phyloP scores from a whole-genome alignment of 495 filamentous ascomycete species.

The Penicillium verhagenii region DNA sequence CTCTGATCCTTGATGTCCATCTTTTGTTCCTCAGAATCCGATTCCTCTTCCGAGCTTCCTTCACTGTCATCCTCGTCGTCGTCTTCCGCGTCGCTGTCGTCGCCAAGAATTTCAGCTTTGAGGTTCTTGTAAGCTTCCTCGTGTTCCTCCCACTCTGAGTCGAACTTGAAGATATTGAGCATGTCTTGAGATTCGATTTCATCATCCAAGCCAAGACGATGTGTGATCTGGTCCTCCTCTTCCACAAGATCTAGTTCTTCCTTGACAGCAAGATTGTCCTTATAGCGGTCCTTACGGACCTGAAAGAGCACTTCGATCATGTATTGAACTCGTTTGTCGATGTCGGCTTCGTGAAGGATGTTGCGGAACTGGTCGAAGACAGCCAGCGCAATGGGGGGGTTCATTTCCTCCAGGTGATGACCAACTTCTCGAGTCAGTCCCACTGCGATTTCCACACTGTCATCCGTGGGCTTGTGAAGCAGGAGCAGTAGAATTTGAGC shows the following conservation, averaged over 20 bases:
- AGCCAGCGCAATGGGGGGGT: slow-evolving; percentile 73
- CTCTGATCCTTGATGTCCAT: slow-evolving; percentile 98
- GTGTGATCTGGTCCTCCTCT: slow-evolving; percentile 96
- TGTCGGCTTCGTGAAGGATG: slow-evolving; percentile 92
- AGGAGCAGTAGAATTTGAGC: slow-evolving; percentile 88
- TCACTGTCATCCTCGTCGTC: slow-evolving; percentile 70
- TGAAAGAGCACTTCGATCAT: slow-evolving; percentile 99
- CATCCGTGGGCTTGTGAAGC: slow-evolving; percentile 91
- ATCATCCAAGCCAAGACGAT: slow-evolving; percentile 73
- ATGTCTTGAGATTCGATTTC: slow-evolving; percentile 79
- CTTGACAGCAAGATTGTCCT: slow-evolving; percentile 85
- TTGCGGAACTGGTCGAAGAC: slow-evolving; percentile 95
- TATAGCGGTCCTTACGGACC: slow-evolving; percentile 92
- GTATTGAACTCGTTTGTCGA: slow-evolving; percentile 95
- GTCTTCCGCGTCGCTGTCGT: slow-evolving; percentile 76
- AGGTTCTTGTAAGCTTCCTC: slow-evolving; percentile 87
- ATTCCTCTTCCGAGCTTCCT: slow-evolving; percentile 76
- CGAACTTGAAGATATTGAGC: slow-evolving; percentile 93
- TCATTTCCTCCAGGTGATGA: slow-evolving; percentile 93
- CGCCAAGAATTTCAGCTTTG: slow-evolving; percentile 91
- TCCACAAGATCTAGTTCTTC: slow-evolving; percentile 94
- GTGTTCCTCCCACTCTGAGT: slow-evolving; percentile 84
- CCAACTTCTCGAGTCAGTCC: slow-evolving; percentile 88
- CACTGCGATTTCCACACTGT: slow-evolving; percentile 97
- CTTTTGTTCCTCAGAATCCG: slow-evolving; percentile 66